Percentiles rank a stretch among this genome's conserved stretches.
phyloP scores from a whole-genome alignment of 2,329 filamentous ascomycete genomes.

The Trichophyton verrucosum region DNA sequence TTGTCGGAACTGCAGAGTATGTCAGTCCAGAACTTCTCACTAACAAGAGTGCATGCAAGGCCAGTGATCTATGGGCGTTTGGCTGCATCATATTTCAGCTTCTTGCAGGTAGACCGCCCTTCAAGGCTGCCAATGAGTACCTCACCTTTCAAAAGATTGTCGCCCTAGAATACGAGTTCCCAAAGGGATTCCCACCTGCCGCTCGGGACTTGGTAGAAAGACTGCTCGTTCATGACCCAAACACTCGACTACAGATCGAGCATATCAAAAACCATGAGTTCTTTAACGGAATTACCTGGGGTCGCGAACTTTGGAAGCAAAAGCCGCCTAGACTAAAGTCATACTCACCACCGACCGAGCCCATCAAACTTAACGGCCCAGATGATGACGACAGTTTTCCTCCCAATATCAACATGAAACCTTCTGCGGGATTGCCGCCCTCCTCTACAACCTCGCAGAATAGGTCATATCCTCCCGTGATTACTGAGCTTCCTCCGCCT shows the following conservation, averaged over 20 bases:
- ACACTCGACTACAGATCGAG: slow-evolving; percentile 74
- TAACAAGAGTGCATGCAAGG: slow-evolving; percentile 93
- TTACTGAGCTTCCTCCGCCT: slow-evolving; percentile 91
- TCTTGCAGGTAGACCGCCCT: slow-evolving; percentile 86
- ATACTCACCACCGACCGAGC: slow-evolving; percentile 65
- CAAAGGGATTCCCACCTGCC: slow-evolving; percentile 69
- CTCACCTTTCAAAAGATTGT: slow-evolving; percentile 98
- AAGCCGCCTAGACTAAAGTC: slow-evolving; percentile 79
- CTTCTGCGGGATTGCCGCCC: slow-evolving; percentile 23
- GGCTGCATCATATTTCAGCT: slow-evolving; percentile 97
- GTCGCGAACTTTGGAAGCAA: slow-evolving; percentile 72
- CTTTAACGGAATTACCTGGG: slow-evolving; percentile 77
- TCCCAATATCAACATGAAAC: slow-evolving; percentile 27
- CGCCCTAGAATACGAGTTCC: slow-evolving; percentile 84
- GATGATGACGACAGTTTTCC: slow-evolving; percentile 30
- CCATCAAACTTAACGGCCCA: slow-evolving; percentile 57
- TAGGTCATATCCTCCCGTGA: slow-evolving; percentile 62
- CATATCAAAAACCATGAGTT: slow-evolving; percentile 96
- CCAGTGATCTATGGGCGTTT: slow-evolving; percentile 95
- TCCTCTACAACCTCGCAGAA: slow-evolving; percentile 44
- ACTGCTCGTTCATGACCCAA: slow-evolving; percentile 76
- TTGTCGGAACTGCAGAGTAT: slow-evolving; percentile 95
- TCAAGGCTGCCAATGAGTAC: slow-evolving; percentile 93
- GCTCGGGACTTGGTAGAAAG: slow-evolving; percentile 85
- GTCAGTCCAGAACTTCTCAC: slow-evolving; percentile 95